Evolutionary conservation across 805 yeast genomes (phyloP).

Genomic region (Saccharomyces jurei): DNA sequence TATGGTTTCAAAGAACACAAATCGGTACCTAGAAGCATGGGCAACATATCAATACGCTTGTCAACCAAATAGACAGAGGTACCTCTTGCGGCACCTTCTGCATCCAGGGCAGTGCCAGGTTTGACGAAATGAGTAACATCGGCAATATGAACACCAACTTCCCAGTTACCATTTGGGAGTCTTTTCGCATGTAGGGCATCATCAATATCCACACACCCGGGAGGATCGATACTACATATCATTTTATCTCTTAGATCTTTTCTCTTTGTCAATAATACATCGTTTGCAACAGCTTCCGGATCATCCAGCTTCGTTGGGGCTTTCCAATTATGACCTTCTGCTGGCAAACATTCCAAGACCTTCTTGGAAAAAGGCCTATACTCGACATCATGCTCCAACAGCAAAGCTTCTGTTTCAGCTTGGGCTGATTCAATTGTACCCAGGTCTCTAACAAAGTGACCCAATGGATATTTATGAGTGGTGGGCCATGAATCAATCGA

Average conservation of each 20-base stretch:
- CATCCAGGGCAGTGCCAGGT: constrained; percentile 84
- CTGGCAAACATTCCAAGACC: constrained; percentile 85
- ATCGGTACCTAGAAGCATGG: constrained; percentile 89
- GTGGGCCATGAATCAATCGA: constrained; percentile 91
- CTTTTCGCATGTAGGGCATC: constrained; percentile 87
- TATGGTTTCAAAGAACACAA: constrained; percentile 90
- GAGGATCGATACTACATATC: constrained; percentile 96
- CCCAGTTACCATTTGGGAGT: constrained; percentile 88
- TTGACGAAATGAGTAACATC: constrained; percentile 97
- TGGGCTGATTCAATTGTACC: constrained; percentile 88
- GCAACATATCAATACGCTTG: constrained; percentile 97
- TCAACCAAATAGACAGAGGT: constrained; percentile 96
- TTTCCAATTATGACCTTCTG: constrained; percentile 88
- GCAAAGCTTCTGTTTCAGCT: constrained; percentile 92
- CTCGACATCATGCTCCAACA: constrained; percentile 92
- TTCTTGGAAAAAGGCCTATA: constrained; percentile 90
- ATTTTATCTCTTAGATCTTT: constrained; percentile 80
- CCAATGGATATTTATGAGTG: constrained; percentile 78
- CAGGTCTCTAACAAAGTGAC: constrained; percentile 83
- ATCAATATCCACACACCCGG: constrained; percentile 96
- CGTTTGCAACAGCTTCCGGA: constrained; percentile 45
- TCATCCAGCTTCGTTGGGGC: constrained; percentile 61
- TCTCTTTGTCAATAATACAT: constrained; percentile 47
- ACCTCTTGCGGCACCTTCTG: constrained; percentile 95
- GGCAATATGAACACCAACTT: constrained; percentile 98